A percentile compares a stretch with the other conserved stretches of the same genome.
phyloP scores from a whole-genome alignment of 1,284 basidiomycete species.

The Schizophyllum commune region DNA sequence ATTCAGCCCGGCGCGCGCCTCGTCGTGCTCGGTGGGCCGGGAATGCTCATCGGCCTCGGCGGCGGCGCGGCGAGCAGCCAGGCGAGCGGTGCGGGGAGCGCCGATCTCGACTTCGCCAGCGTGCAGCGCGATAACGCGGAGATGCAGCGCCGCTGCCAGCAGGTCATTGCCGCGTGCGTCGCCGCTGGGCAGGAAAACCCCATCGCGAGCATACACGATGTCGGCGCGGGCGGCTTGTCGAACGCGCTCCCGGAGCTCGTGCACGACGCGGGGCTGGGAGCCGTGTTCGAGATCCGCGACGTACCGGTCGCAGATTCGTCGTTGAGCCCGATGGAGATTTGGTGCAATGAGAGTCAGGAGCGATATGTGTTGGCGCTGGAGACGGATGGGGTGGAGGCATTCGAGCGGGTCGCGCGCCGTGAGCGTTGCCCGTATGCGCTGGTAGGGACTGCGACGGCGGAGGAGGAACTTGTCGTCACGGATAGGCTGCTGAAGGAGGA shows the following conservation, averaged over 20 bases:
- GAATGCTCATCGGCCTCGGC: conserved; percentile 94
- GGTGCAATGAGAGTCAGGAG: conserved; percentile 99
- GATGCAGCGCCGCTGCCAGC: conserved; percentile 95
- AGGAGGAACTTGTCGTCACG: conserved; percentile 83
- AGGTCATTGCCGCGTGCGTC: conserved; percentile 92
- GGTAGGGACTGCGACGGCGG: conserved; percentile 80
- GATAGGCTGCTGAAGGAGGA: conserved; percentile 78
- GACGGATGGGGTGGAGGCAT: conserved; percentile 48
- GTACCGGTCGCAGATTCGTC: conserved; percentile 86
- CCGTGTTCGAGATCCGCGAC: conserved; percentile 91
- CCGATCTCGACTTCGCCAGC: conserved; percentile 93
- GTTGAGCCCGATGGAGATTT: conserved; percentile 99
- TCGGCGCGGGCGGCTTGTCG: conserved; percentile 93
- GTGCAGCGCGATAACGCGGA: conserved; percentile 98
- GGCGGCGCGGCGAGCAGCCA: conserved; percentile 95
- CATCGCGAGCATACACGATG: conserved; percentile 96
- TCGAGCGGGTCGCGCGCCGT: conserved; percentile 75
- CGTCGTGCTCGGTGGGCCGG: conserved; percentile 94
- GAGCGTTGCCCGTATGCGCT: conserved; percentile 93
- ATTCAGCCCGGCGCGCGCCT: conserved; percentile 80
- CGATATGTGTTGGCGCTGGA: conserved; percentile 91
- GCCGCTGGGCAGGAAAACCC: conserved; percentile 65
- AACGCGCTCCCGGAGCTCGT: conserved; percentile 98
- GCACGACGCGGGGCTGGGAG: conserved; percentile 89
- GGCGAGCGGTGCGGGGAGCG: conserved; percentile 80